Evolutionary conservation across 805 yeast genomes (phyloP), one percentile per base, ranked within the genome.

Genomic region (Deakozyma indianensis): DNA sequence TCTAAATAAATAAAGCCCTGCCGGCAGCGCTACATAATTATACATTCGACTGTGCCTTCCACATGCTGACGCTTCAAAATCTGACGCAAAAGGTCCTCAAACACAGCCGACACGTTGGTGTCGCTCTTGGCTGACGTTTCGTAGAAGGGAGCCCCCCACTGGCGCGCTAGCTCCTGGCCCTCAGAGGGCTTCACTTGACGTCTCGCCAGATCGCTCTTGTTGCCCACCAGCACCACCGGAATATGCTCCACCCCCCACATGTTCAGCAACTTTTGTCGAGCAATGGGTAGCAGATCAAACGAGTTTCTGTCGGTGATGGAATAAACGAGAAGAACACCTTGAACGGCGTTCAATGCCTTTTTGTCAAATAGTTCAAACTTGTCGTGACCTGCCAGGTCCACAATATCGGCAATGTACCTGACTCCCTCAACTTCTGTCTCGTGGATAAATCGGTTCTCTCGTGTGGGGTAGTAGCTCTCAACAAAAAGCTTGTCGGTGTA

Each of bases 311-410:
- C 77, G 27, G 78, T 75, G 41, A 83, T 82, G 29, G 85, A 79
- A 61, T 80, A 83, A 18, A 81, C 80, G 41, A 83, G 61, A 43
- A 83, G 63, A 54, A 79, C 79, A 1, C 90, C 94, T 56, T 80
- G 85, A 42, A 78, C 71, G 15, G 83, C 84, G 35, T 78, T 77
- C 41, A 81, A 63, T 44, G 78, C 77, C 49, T 80, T 78, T 57
- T 79, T 82, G 53, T 75, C 78, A 62, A 83, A 70, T 45, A 80
- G 72, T 25, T 82, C 73, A 57, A 77, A 80, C 62, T 82, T 88
- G 60, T 82, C 90, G 61, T 82, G 90, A 1, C 94, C 94, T 1
- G 90, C 88, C 0, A 92, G 83, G 57, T 83, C 94, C 51, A 82
- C 64, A 45, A 83, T 78, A 57, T 82, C 90, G 24, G 83, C 72